These are phyloP conservation scores for Medicago ruthenica DNA, from an alignment of 306 rosid species.

Conservation along the genomic window DNA sequence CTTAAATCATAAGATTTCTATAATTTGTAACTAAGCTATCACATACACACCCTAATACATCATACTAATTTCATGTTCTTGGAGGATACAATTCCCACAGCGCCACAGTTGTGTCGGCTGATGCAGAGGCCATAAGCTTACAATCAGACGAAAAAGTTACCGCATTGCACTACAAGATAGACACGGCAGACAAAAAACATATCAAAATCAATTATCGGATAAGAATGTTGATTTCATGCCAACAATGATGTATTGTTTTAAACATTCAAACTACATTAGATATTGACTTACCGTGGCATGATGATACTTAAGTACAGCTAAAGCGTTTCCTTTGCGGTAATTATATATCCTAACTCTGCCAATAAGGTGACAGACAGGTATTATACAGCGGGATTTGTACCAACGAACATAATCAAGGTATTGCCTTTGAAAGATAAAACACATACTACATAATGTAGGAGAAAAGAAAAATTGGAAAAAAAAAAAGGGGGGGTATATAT, in stretches of 20 bases:
- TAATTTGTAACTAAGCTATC: not conserved
- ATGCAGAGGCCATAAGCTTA: slow-evolving; percentile 89
- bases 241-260: slow-evolving; percentile 8
- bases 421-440: not conserved
- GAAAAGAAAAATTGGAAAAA: not conserved
- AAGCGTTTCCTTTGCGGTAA: slow-evolving; percentile 80
- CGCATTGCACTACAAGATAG: slow-evolving; percentile 73
- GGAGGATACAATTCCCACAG: slow-evolving; percentile 96
- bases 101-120: slow-evolving; percentile 85
- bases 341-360: slow-evolving; percentile 82
- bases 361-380: slow-evolving; percentile 39
- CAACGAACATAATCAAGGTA: not conserved
- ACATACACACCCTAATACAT: not conserved
- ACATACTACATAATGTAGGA: not conserved
- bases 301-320: slow-evolving; percentile 90
- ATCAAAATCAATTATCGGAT: slow-evolving; percentile 3
- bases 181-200: slow-evolving; percentile 10
- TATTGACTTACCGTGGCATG: slow-evolving; percentile 67
- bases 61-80: slow-evolving; percentile 47
- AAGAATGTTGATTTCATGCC: slow-evolving; percentile 18
- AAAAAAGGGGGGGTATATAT: not conserved
- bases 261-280: slow-evolving; percentile 30
- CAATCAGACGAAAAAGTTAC: slow-evolving; percentile 73
- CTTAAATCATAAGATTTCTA: not conserved
- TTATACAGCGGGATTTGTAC: slow-evolving; percentile 26